Evolutionary conservation across 345 rosid genomes (phyloP).

Genomic region (Dovyalis caffra): DNA sequence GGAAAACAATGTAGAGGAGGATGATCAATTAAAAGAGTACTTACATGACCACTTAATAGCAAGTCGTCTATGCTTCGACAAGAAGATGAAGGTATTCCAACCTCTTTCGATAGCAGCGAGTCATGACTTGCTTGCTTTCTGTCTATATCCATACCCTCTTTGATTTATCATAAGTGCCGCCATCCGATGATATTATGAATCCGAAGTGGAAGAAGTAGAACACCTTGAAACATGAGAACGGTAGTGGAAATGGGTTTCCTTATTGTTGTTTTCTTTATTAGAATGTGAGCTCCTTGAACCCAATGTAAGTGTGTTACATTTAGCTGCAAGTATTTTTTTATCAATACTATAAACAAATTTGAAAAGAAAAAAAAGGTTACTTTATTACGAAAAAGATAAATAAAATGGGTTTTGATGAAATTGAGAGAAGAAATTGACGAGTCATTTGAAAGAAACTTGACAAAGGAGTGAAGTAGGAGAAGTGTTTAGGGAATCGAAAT

Average conservation of each 20-base stretch:
- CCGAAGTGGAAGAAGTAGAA: constrained; percentile 22
- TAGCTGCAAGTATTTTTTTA: constrained; percentile 27
- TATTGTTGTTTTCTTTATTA: too few species aligned
- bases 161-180: constrained; percentile 31
- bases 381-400: too few species aligned
- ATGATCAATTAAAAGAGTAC: background rate
- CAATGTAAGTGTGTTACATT: constrained; percentile 23
- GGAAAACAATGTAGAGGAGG: background rate
- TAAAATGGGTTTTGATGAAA: too few species aligned
- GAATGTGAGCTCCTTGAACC: too few species aligned
- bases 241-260: too few species aligned
- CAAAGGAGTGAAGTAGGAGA: background rate
- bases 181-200: constrained; percentile 11
- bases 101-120: constrained; percentile 85
- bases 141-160: constrained; percentile 89
- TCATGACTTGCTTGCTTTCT: constrained; percentile 67
- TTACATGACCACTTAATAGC: constrained; percentile 77
- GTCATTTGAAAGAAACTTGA: constrained; percentile 10
- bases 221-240: constrained; percentile 22
- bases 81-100: constrained; percentile 80
- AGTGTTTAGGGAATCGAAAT: background rate
- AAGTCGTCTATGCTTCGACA: constrained; percentile 40
- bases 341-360: background rate
- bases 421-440: background rate
- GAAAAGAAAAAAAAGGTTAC: too few species aligned